phyloP scores from a whole-genome alignment of 1,284 basidiomycete species.

The Termitomyces sp. region DNA sequence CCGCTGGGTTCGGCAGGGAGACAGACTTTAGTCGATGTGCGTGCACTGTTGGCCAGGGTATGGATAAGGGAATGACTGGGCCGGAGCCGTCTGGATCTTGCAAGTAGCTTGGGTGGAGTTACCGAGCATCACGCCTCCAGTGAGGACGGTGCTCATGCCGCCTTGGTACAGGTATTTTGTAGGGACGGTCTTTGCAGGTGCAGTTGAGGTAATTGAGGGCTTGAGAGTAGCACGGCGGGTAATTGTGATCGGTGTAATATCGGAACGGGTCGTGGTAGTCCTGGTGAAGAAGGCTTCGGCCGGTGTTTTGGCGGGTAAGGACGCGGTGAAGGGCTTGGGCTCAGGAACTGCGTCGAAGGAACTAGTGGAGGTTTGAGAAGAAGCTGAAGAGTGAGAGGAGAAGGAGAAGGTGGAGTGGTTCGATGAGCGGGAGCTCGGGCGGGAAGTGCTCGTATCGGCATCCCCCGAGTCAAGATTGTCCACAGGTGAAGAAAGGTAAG shows the following conservation, averaged over 20 bases:
- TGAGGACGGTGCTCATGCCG: conserved; percentile 74
- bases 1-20: neutral
- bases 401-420: conserved; percentile 33
- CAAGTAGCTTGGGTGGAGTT: neutral
- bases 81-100: conserved; percentile 12
- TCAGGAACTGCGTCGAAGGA: conserved; percentile 21
- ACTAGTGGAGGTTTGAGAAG: conserved; percentile 24
- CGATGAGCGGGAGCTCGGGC: conserved; percentile 31
- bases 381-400: conserved; percentile 22
- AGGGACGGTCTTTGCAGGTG: conserved; percentile 30
- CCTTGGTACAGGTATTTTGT: conserved; percentile 66
- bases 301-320: neutral
- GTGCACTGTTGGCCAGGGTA: conserved; percentile 24
- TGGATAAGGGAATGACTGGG: conserved; percentile 13
- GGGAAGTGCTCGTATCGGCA: conserved; percentile 17
- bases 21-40: neutral
- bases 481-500: conserved; percentile 38
- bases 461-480: conserved; percentile 21
- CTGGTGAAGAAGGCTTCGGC: neutral
- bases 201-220: neutral
- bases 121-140: conserved; percentile 81
- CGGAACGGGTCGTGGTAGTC: too few species aligned
- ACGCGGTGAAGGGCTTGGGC: neutral
- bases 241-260: neutral
- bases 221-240: neutral